Conservation (phyloP, 108 stramenopile genomes). For the Skeletonema grethae region DNA sequence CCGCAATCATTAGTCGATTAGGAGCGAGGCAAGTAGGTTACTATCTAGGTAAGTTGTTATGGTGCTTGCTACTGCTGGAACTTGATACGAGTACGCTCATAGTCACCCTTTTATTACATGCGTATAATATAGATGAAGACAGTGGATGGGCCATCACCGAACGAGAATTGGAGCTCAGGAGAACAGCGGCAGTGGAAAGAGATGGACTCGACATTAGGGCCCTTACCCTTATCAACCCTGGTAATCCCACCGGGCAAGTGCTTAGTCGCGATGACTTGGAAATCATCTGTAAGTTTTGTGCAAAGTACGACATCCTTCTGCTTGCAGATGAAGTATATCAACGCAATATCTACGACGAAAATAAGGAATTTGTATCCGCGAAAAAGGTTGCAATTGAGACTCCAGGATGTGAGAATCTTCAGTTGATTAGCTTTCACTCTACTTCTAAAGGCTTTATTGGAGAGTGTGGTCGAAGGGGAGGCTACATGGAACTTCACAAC, state of each 20-base stretch:
- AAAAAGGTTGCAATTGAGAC: constrained; percentile 72
- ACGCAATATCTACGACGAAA: constrained; percentile 85
- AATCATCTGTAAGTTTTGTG: constrained; percentile 81
- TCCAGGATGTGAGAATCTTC: constrained; percentile 66
- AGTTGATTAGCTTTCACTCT: constrained; percentile 92
- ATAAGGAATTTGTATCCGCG: constrained; percentile 74
- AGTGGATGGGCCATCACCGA: constrained; percentile 80
- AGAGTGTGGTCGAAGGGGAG: constrained; percentile 95
- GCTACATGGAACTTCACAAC: constrained; percentile 89
- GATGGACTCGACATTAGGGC: constrained; percentile 76
- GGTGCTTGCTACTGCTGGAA: not conserved
- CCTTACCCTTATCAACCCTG: constrained; percentile 93
- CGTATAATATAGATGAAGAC: constrained; percentile 64
- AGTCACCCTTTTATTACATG: not conserved
- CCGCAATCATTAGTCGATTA: constrained; percentile 73
- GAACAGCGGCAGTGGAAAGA: constrained; percentile 59
- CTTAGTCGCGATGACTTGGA: constrained; percentile 75
- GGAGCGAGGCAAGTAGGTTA: constrained; percentile 89
- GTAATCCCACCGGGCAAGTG: constrained; percentile 95
- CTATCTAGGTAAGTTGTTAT: constrained; percentile 56
- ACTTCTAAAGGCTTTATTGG: constrained; percentile 92
- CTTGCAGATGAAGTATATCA: constrained; percentile 94
- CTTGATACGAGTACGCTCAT: not conserved
- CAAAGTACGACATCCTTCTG: constrained; percentile 78
- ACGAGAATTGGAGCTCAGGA: constrained; percentile 66